Conservation (phyloP, 768 basidiomycete genomes). For the Podaxis pistillaris region DNA sequence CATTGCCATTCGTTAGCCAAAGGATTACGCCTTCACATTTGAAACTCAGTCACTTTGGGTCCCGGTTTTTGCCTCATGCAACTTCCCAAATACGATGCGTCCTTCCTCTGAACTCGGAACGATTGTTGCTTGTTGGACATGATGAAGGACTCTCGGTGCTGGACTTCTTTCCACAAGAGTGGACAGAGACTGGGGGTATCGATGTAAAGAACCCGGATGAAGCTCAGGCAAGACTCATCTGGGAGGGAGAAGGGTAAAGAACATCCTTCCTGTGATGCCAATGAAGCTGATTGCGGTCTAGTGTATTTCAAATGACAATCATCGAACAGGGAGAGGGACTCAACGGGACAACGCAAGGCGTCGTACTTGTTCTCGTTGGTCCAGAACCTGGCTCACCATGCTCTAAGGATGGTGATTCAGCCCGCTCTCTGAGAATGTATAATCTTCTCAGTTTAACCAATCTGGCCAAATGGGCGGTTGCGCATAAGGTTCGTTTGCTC, state of each 20-base stretch:
- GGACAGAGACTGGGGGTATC: conserved; percentile 48
- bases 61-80: conserved; percentile 81
- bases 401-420: conserved; percentile 47
- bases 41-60: conserved; percentile 76
- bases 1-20: conserved; percentile 47
- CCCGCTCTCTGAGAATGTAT: conserved; percentile 72
- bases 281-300: conserved; percentile 24
- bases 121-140: conserved; percentile 73
- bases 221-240: conserved; percentile 64
- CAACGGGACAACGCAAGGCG: conserved; percentile 59
- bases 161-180: conserved; percentile 79
- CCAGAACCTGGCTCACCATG: conserved; percentile 46
- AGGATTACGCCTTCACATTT: conserved; percentile 60
- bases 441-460: conserved; percentile 73
- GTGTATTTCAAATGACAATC: conserved; percentile 76
- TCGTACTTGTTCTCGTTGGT: conserved; percentile 74
- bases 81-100: conserved; percentile 73
- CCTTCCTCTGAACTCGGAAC: conserved; percentile 64
- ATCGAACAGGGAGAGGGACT: conserved; percentile 65
- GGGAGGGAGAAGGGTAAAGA: conserved; percentile 75
- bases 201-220: conserved; percentile 65
- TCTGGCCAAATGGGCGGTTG: conserved; percentile 70
- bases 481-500: conserved; percentile 53
- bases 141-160: conserved; percentile 79
- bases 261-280: background rate